Conservation (phyloP, 352 stramenopile species). For the Aphanomyces astaci region DNA sequence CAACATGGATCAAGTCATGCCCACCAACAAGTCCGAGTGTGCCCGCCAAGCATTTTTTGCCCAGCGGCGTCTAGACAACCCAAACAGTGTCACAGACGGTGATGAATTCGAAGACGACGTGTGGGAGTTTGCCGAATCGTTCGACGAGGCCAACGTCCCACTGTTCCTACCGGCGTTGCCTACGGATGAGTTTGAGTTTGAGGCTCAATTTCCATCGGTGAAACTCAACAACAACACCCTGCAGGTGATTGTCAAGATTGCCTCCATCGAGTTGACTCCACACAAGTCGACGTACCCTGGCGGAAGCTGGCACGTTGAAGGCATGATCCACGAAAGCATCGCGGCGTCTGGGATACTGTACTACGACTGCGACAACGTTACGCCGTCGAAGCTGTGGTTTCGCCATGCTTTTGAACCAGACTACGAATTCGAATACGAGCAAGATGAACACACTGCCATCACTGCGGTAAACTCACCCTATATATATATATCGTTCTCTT, state of each 20-base stretch:
- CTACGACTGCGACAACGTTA: constrained; percentile 43
- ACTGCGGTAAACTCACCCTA: not conserved
- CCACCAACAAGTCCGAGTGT: not conserved
- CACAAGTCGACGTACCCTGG: constrained; percentile 34
- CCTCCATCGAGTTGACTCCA: constrained; percentile 40
- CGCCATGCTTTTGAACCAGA: constrained; percentile 22
- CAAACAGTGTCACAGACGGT: not conserved
- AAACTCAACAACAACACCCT: constrained; percentile 21
- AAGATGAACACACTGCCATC: constrained; percentile 24
- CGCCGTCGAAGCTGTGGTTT: constrained; percentile 35
- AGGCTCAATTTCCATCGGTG: not conserved
- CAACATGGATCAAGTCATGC: not conserved
- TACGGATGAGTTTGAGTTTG: not conserved
- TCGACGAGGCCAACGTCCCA: not conserved
- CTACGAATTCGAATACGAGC: constrained; percentile 29
- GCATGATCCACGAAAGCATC: constrained; percentile 36
- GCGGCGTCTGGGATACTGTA: constrained; percentile 45
- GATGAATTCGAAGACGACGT: not conserved
- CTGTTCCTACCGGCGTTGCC: not conserved
- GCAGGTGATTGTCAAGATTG: constrained; percentile 47
- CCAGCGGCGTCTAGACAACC: not conserved
- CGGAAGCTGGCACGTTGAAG: constrained; percentile 45
- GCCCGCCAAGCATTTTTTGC: not conserved
- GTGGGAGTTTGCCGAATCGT: too few species aligned
- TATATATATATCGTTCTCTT: constrained; percentile 19